Evolutionary conservation across 2,329 filamentous ascomycete genomes (phyloP).

Genomic region (Cercospora sp.): DNA sequence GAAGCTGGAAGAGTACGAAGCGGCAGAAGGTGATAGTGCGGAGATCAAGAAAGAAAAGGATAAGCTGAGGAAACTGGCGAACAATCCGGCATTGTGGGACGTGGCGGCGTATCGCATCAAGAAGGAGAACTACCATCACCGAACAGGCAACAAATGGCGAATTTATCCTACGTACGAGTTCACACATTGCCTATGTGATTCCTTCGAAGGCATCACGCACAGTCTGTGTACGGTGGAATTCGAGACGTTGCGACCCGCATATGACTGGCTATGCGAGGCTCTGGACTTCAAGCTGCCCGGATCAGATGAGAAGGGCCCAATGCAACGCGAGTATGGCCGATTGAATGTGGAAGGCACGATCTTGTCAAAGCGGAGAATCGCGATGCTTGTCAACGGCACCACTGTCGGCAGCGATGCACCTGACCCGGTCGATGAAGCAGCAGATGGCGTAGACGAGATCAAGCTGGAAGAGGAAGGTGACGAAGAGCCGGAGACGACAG

Average conservation of each 20-base stretch:
- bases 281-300: slow-evolving; percentile 75
- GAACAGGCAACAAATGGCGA: slow-evolving; percentile 80
- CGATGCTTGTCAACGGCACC: slow-evolving; percentile 72
- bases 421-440: slow-evolving; percentile 32
- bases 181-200: slow-evolving; percentile 82
- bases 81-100: slow-evolving; percentile 97
- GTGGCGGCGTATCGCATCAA: slow-evolving; percentile 85
- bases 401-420: slow-evolving; percentile 37
- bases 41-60: slow-evolving; percentile 40
- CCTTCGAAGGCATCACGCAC: slow-evolving; percentile 88
- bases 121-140: slow-evolving; percentile 70
- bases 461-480: slow-evolving; percentile 47
- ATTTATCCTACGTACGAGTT: slow-evolving; percentile 97
- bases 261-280: slow-evolving; percentile 84
- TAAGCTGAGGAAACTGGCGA: slow-evolving; percentile 50
- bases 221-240: slow-evolving; percentile 94
- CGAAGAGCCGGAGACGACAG: slow-evolving; percentile 36
- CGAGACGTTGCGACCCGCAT: slow-evolving; percentile 77
- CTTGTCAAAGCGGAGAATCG: slow-evolving; percentile 81
- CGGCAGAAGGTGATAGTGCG: slow-evolving; percentile 35
- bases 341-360: slow-evolving; percentile 82
- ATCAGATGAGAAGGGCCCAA: slow-evolving; percentile 60
- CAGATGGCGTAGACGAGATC: slow-evolving; percentile 42
- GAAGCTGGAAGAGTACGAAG: slow-evolving; percentile 40
- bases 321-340: slow-evolving; percentile 86